A percentile compares a stretch with the other conserved stretches of the same genome.
phyloP scores from a whole-genome alignment of 305 asterid species.

The Fraxinus greggii region DNA sequence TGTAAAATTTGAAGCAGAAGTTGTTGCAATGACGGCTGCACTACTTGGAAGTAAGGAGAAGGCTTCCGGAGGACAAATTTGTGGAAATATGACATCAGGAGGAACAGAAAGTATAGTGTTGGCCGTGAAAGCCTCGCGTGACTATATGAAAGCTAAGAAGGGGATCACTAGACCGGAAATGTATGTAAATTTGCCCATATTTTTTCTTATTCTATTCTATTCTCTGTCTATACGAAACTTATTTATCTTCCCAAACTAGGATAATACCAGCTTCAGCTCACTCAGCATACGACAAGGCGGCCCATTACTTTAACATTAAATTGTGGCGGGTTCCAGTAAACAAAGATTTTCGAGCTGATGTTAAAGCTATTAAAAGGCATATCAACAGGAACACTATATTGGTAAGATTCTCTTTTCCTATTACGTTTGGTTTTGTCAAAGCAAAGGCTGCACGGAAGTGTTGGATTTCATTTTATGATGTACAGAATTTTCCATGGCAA shows the following conservation, averaged over 20 bases:
- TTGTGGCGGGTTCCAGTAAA: slow-evolving; percentile 89
- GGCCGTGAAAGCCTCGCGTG: slow-evolving; percentile 92
- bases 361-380: slow-evolving; percentile 61
- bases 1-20: slow-evolving; percentile 90
- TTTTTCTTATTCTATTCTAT: slow-evolving; percentile 17
- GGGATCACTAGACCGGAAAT: slow-evolving; percentile 91
- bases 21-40: slow-evolving; percentile 92
- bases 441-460: not conserved
- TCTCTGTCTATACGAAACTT: slow-evolving; percentile 20
- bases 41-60: slow-evolving; percentile 88
- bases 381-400: slow-evolving; percentile 79
- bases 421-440: not conserved
- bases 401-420: slow-evolving; percentile 42
- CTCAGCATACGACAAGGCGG: slow-evolving; percentile 99
- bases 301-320: slow-evolving; percentile 89
- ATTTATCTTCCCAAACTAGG: slow-evolving; percentile 51
- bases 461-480: not conserved
- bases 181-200: slow-evolving; percentile 40
- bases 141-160: slow-evolving; percentile 78
- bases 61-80: slow-evolving; percentile 75
- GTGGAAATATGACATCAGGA: slow-evolving; percentile 99
- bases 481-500: slow-evolving; percentile 3
- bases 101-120: slow-evolving; percentile 96
- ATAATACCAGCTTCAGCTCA: slow-evolving; percentile 96
- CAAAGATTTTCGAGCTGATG: slow-evolving; percentile 81